A percentile compares a stretch with the other conserved stretches of the same genome.
Evolutionary conservation across 768 basidiomycete genomes (phyloP).

Genomic region (Kockovaella imperatae): DNA sequence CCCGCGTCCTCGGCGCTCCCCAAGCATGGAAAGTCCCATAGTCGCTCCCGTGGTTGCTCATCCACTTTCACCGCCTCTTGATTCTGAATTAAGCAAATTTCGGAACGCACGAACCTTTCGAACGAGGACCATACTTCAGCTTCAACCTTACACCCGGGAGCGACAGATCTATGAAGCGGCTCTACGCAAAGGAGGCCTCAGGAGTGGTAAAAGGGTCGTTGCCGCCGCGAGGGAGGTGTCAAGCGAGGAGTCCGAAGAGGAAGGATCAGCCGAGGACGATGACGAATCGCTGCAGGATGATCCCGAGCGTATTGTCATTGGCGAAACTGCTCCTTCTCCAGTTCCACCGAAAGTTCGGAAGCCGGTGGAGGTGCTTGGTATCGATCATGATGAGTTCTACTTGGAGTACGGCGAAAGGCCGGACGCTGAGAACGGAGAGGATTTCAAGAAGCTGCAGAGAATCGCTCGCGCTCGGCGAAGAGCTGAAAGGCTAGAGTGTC

Average conservation of each 20-base stretch:
- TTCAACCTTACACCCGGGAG: constrained; percentile 43
- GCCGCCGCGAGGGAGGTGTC: constrained; percentile 18
- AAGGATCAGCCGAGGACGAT: neutral
- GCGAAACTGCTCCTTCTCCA: constrained; percentile 9
- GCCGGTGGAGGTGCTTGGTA: constrained; percentile 14
- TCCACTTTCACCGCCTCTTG: constrained; percentile 9
- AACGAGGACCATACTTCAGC: constrained; percentile 36
- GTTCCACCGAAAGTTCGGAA: neutral
- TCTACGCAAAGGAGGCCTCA: constrained; percentile 35
- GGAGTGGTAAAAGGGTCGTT: constrained; percentile 22
- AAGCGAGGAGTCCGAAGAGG: constrained; percentile 13
- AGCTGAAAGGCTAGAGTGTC: constrained; percentile 19
- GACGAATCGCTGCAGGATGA: neutral
- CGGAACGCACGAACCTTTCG: constrained; percentile 35
- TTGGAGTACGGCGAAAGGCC: constrained; percentile 12
- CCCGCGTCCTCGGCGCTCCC: too few species aligned
- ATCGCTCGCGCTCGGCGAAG: constrained; percentile 20
- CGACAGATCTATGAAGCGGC: constrained; percentile 37
- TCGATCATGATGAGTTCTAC: constrained; percentile 30
- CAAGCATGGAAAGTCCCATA: too few species aligned
- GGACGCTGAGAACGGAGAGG: constrained; percentile 20
- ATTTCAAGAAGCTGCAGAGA: constrained; percentile 14
- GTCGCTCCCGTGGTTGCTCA: too few species aligned
- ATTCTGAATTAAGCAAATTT: constrained; percentile 25
- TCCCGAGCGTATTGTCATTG: constrained; percentile 21